Evolutionary conservation across 257 asterid species (phyloP).

Genomic region (Rehmannia glutinosa): DNA sequence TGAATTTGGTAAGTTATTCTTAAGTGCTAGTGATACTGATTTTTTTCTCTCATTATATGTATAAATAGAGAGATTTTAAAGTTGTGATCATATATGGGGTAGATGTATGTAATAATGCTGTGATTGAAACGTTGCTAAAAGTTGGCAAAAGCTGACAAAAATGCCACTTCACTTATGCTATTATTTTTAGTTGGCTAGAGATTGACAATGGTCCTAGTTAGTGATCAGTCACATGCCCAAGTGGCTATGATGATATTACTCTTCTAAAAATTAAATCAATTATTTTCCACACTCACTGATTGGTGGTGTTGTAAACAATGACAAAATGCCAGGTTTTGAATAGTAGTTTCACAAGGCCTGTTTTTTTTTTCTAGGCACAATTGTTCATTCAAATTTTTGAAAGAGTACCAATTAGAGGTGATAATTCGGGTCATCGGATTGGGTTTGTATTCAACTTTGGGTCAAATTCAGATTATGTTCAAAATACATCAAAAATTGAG

Average conservation of each 20-base stretch:
- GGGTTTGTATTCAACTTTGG: no score
- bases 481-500: no score
- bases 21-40: neutral
- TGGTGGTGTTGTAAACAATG: conserved; percentile 11
- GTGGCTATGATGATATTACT: conserved; percentile 25
- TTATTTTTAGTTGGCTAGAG: conserved; percentile 36
- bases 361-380: no score
- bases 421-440: no score
- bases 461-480: no score
- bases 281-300: conserved; percentile 21
- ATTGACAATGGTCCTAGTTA: conserved; percentile 32
- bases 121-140: conserved; percentile 35
- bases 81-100: conserved; percentile 18
- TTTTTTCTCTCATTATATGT: conserved; percentile 3
- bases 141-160: conserved; percentile 52
- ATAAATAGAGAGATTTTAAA: conserved; percentile 21
- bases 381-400: no score
- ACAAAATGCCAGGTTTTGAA: conserved; percentile 16
- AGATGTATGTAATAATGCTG: conserved; percentile 30
- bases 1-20: conserved; percentile 19
- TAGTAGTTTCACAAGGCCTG: conserved; percentile 4
- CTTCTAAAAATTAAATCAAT: conserved; percentile 18
- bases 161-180: conserved; percentile 48
- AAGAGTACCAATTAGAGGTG: neutral
- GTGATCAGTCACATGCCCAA: conserved; percentile 44